Evolutionary conservation across 192 early-diverging fungal species (phyloP).

Genomic region (Glomus cerebriforme): DNA sequence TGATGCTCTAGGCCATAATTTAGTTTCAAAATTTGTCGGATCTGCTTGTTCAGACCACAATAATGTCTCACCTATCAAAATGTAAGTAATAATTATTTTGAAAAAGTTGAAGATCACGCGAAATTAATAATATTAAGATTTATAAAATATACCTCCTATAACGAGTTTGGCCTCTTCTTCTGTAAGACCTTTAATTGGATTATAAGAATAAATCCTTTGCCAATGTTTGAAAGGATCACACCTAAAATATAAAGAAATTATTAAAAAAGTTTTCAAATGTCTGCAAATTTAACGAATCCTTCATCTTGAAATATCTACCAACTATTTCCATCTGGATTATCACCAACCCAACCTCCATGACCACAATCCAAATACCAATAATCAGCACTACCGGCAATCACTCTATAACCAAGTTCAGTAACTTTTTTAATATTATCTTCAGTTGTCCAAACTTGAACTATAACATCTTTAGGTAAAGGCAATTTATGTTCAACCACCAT

Average conservation of each 20-base stretch:
- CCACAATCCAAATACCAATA: conserved; percentile 83
- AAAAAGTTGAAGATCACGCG: too few species aligned
- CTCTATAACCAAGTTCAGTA: conserved; percentile 64
- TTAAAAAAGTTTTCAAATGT: background rate
- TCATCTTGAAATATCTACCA: conserved; percentile 27
- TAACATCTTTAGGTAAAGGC: conserved; percentile 57
- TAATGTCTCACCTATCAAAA: conserved; percentile 55
- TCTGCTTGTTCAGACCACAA: conserved; percentile 79
- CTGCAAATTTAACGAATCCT: background rate
- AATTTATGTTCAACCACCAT: conserved; percentile 58
- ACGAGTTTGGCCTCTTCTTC: conserved; percentile 56
- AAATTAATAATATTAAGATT: background rate
- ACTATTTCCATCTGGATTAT: conserved; percentile 39
- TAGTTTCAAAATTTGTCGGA: conserved; percentile 59
- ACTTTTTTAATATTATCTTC: conserved; percentile 57
- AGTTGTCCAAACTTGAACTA: conserved; percentile 74
- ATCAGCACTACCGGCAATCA: conserved; percentile 63
- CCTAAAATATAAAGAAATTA: conserved; percentile 32
- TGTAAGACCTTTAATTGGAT: conserved; percentile 58
- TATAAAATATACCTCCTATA: conserved; percentile 50
- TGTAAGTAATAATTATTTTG: background rate
- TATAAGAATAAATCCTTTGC: conserved; percentile 75
- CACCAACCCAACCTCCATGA: conserved; percentile 66
- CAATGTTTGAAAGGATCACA: conserved; percentile 76
- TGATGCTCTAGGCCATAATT: conserved; percentile 73